A percentile compares a stretch with the other conserved stretches of the same genome.
phyloP scores from a whole-genome alignment of 345 rosid species.

The Populus simonii region DNA sequence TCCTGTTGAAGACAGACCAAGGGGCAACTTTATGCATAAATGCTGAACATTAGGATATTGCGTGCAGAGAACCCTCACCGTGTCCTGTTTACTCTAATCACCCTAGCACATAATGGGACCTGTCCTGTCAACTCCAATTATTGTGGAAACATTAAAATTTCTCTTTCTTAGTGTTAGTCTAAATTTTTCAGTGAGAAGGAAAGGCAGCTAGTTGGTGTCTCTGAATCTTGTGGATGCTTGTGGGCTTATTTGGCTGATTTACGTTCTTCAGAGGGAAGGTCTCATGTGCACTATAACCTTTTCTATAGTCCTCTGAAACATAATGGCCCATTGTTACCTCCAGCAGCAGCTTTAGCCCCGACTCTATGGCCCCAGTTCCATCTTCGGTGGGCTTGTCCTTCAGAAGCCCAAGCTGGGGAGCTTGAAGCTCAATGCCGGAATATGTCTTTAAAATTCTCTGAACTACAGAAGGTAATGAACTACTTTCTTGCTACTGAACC shows the following conservation, averaged over 20 bases:
- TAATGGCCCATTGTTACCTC: slow-evolving; percentile 62
- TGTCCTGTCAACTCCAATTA: neutral
- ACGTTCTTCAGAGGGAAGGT: slow-evolving; percentile 55
- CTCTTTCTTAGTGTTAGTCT: slow-evolving; percentile 6
- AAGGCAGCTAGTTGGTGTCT: slow-evolving; percentile 59
- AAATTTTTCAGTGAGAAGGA: slow-evolving; percentile 78
- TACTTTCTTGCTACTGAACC: neutral
- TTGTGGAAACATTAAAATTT: neutral
- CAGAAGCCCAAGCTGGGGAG: slow-evolving; percentile 73
- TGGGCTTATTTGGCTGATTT: slow-evolving; percentile 83
- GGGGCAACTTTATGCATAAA: neutral
- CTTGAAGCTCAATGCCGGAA: slow-evolving; percentile 66
- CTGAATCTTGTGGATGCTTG: slow-evolving; percentile 78
- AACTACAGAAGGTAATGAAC: slow-evolving; percentile 63
- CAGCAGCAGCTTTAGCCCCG: slow-evolving; percentile 98
- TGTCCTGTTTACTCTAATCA: neutral
- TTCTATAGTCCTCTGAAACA: slow-evolving; percentile 67
- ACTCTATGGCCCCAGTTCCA: slow-evolving; percentile 96
- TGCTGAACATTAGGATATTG: neutral
- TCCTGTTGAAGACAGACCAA: neutral
- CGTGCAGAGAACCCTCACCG: neutral
- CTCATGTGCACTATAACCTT: slow-evolving; percentile 75
- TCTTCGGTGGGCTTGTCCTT: slow-evolving; percentile 96
- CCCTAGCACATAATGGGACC: neutral
- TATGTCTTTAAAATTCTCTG: slow-evolving; percentile 54